Conservation (phyloP, 768 basidiomycete genomes). For the Dacryopinax primogenitus region DNA sequence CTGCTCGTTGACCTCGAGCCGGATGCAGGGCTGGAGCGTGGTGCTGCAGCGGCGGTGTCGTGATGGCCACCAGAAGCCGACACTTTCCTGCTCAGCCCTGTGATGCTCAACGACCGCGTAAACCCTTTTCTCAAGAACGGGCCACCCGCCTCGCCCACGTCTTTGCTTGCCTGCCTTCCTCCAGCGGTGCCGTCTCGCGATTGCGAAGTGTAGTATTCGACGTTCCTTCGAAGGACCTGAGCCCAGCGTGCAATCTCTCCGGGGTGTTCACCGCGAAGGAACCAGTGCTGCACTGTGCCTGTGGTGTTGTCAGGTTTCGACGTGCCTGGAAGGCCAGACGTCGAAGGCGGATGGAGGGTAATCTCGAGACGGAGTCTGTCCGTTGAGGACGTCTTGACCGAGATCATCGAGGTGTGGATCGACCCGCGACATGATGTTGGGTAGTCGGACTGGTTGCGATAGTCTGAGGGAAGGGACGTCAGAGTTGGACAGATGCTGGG, state of each 20-base stretch:
- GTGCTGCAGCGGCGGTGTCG: neutral
- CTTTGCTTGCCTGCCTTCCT: neutral
- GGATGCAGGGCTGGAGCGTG: neutral
- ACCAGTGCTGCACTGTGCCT: constrained; percentile 56
- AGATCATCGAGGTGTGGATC: constrained; percentile 58
- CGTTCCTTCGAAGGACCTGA: constrained; percentile 55
- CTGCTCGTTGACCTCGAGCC: neutral
- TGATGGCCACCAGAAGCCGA: neutral
- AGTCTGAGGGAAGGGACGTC: constrained; percentile 37
- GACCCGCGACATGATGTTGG: constrained; percentile 71
- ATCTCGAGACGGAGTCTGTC: constrained; percentile 76
- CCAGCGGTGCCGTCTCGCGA: neutral
- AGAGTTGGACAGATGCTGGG: neutral
- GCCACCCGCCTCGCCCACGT: neutral
- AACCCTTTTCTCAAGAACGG: neutral
- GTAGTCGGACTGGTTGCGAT: constrained; percentile 83
- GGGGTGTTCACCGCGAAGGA: constrained; percentile 72
- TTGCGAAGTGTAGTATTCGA: constrained; percentile 44
- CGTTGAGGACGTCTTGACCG: constrained; percentile 39
- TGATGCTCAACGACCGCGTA: neutral
- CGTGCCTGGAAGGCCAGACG: neutral
- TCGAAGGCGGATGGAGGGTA: constrained; percentile 30
- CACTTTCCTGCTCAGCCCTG: neutral
- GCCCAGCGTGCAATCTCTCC: constrained; percentile 85
- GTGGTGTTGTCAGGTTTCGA: constrained; percentile 22